These are phyloP conservation scores for Aspergillus indologenus DNA, from an alignment of 495 filamentous ascomycete species.

Conservation along the genomic window DNA sequence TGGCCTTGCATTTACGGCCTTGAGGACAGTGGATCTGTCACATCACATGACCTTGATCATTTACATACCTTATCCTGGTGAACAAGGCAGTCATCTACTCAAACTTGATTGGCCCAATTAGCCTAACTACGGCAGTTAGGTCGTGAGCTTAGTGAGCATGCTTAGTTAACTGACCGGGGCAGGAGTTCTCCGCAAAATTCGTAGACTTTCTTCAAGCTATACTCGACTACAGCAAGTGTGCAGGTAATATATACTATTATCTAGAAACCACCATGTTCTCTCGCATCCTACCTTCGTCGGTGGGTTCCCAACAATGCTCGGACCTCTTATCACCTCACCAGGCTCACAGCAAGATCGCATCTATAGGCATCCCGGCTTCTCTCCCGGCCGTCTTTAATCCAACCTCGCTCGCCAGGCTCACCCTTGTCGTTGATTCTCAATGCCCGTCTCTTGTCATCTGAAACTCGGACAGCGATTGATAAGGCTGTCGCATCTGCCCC, in stretches of 20 bases:
- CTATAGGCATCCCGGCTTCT: conserved; percentile 39
- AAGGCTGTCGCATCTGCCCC: conserved; percentile 79
- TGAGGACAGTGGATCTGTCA: no score
- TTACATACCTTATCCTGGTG: no score
- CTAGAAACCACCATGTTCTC: conserved; percentile 34
- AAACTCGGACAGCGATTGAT: conserved; percentile 77
- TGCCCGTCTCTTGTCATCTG: conserved; percentile 69
- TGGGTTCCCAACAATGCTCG: conserved; percentile 17
- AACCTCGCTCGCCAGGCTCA: conserved; percentile 27
- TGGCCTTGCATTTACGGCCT: no score
- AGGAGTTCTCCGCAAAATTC: background rate
- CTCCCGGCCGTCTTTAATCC: conserved; percentile 28
- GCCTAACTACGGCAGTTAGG: background rate
- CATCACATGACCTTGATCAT: no score
- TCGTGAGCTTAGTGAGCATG: conserved; percentile 4
- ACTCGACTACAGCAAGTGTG: background rate
- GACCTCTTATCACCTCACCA: background rate
- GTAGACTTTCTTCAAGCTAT: background rate
- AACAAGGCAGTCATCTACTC: no score
- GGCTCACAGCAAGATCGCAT: background rate
- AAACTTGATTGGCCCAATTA: no score
- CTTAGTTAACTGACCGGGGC: background rate
- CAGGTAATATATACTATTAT: background rate
- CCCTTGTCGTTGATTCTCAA: conserved; percentile 34
- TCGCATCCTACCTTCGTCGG: conserved; percentile 32